Evolutionary conservation across 768 basidiomycete species (phyloP).

Genomic region (Suillus variegatus): DNA sequence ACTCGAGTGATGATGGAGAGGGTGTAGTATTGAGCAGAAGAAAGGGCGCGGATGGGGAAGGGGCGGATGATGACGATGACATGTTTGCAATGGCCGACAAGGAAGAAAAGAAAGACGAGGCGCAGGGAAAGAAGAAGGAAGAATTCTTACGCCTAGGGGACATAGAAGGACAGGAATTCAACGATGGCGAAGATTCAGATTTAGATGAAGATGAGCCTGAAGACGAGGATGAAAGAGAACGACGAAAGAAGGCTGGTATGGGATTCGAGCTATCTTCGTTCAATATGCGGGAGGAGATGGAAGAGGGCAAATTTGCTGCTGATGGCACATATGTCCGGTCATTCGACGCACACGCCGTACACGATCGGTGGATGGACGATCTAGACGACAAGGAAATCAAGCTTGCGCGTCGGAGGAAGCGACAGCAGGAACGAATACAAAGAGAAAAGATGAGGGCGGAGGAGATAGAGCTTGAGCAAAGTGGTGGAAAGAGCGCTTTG

Average conservation of each 20-base stretch:
- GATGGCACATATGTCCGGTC: constrained; percentile 88
- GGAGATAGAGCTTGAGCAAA: constrained; percentile 69
- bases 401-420: constrained; percentile 73
- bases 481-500: constrained; percentile 63
- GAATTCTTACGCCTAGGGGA: constrained; percentile 87
- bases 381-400: constrained; percentile 85
- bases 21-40: constrained; percentile 86
- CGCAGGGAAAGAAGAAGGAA: constrained; percentile 56
- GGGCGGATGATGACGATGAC: constrained; percentile 65
- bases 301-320: constrained; percentile 94
- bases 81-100: constrained; percentile 77
- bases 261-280: constrained; percentile 93
- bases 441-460: constrained; percentile 69
- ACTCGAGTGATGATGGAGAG: constrained; percentile 93
- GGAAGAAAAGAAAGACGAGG: constrained; percentile 49
- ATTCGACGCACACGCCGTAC: constrained; percentile 86
- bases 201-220: constrained; percentile 47
- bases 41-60: constrained; percentile 50
- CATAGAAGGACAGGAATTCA: constrained; percentile 96
- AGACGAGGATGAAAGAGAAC: constrained; percentile 79
- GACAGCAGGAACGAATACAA: constrained; percentile 72
- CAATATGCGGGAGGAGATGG: constrained; percentile 99
- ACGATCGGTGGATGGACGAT: constrained; percentile 97
- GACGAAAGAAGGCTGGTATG: constrained; percentile 83
- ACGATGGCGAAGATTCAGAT: constrained; percentile 32